A percentile compares a stretch with the other conserved stretches of the same genome.
These are phyloP conservation scores for Perilla frutescens DNA, from an alignment of 257 asterid genomes.

Conservation along the genomic window DNA sequence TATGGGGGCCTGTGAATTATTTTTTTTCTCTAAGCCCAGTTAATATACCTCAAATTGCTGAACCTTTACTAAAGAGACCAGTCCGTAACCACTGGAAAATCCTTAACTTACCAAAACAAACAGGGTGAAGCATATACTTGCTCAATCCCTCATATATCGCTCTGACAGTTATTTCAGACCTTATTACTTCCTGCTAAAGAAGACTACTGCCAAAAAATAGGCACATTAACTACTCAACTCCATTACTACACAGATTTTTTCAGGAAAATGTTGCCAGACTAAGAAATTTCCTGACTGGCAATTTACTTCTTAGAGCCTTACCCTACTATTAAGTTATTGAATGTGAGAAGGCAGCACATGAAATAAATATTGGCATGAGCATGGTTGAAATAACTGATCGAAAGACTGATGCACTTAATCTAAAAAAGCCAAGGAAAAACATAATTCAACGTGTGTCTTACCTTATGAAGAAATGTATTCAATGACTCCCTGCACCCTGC, in stretches of 20 bases:
- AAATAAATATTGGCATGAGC: slow-evolving; percentile 14
- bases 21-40: slow-evolving; percentile 1
- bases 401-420: slow-evolving; percentile 17
- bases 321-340: slow-evolving; percentile 22
- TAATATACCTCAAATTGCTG: slow-evolving; percentile 17
- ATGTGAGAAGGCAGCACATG: slow-evolving; percentile 29
- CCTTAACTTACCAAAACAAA: neutral
- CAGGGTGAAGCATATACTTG: slow-evolving; percentile 21
- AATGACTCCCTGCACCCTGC: slow-evolving; percentile 71
- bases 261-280: neutral
- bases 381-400: slow-evolving; percentile 29
- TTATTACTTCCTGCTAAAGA: slow-evolving; percentile 26
- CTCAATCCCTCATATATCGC: slow-evolving; percentile 25
- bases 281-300: slow-evolving; percentile 9
- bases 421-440: neutral
- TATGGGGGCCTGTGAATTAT: slow-evolving; percentile 3
- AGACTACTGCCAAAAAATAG: slow-evolving; percentile 17
- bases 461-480: slow-evolving; percentile 60
- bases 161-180: neutral
- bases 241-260: slow-evolving; percentile 15
- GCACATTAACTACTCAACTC: slow-evolving; percentile 13
- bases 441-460: slow-evolving; percentile 38
- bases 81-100: slow-evolving; percentile 10
- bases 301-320: slow-evolving; percentile 6
- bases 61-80: slow-evolving; percentile 5